Evolutionary conservation across 169 alveolate genomes (phyloP).

Genomic region (Perkinsus olseni): DNA sequence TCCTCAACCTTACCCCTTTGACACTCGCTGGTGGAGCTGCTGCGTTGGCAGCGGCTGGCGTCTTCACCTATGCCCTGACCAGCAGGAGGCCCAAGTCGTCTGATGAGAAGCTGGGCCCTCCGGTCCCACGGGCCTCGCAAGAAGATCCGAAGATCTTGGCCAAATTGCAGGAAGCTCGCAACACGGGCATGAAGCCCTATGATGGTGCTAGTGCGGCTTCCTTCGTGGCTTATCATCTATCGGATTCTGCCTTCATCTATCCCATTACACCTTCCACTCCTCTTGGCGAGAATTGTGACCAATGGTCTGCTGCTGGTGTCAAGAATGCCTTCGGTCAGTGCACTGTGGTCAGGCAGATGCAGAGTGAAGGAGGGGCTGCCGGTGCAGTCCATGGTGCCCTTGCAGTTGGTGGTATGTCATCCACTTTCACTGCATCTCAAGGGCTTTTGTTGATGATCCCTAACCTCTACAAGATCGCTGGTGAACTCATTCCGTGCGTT

Average conservation of each 20-base stretch:
- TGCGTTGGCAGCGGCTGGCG: neutral
- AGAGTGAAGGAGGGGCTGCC: constrained; percentile 51
- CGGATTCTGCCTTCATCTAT: constrained; percentile 45
- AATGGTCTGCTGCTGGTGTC: constrained; percentile 43
- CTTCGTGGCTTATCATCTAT: constrained; percentile 45
- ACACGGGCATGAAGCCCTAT: neutral
- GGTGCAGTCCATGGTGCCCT: constrained; percentile 50
- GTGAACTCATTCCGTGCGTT: constrained; percentile 49
- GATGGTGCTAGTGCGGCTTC: constrained; percentile 44
- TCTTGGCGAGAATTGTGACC: constrained; percentile 43
- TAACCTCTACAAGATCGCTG: constrained; percentile 48
- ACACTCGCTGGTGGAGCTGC: neutral
- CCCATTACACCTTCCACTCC: constrained; percentile 51
- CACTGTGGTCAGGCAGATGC: constrained; percentile 47
- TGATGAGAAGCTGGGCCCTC: neutral
- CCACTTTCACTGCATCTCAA: constrained; percentile 49
- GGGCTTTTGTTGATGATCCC: constrained; percentile 48
- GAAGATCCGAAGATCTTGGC: neutral
- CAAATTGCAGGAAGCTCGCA: neutral
- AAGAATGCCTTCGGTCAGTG: constrained; percentile 42
- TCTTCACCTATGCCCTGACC: neutral
- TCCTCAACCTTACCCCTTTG: neutral
- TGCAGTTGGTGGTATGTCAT: constrained; percentile 37
- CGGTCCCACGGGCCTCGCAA: neutral
- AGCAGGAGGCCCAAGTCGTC: neutral